Evolutionary conservation across 768 basidiomycete species (phyloP), one percentile per base, ranked within the genome.

Genomic region (Tremella yokohamensis): DNA sequence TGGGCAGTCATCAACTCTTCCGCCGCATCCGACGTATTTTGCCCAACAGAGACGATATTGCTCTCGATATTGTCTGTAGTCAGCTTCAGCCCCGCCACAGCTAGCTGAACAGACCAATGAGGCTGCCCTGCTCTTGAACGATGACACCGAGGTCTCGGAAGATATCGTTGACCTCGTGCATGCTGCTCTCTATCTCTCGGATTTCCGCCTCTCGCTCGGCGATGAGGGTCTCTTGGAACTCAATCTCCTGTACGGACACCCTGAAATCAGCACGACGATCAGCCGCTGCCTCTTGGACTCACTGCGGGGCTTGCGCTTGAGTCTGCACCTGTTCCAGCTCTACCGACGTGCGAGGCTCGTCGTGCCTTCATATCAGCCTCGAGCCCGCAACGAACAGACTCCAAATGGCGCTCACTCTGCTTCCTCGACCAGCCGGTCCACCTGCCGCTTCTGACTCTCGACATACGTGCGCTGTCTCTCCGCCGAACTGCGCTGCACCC

Each of bases 81-180:
- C 20, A 54, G 52, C 47, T 20, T 2, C 15, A 6, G 24, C 38
- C 53, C 4, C n/a, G 22, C 7, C 6, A 45, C n/a, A 16, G 42
- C 6, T 6, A 45, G 18, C n/a, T 19, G n/a, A 19, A 79, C 86
- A 52, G 63, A 94, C 94, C 93, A 52, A 99, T 79, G 88, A 98
- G 90, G 51, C 84, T 84, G 12, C 93, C 93, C 75, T 99, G 96
- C 73, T 97, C 90, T 58, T 85, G 84, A 1, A 99, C 93, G 47
- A 99, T 81, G 15, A 91, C 93, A 44, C 93, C 94, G 47, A 99
- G 79, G 77, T 98, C 93, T 50, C 89, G 84, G 82, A 99, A 98
- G 71, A 99, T 97, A 77, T 97, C 90, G 24, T 89, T 84, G 47
- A 99, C 78, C 76, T 99, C 94, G 69, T 94, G 90, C 55, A 99